Base-by-base conservation (phyloP, 176 grass and related monocot species). In the Oryza brachyantha region DNA sequence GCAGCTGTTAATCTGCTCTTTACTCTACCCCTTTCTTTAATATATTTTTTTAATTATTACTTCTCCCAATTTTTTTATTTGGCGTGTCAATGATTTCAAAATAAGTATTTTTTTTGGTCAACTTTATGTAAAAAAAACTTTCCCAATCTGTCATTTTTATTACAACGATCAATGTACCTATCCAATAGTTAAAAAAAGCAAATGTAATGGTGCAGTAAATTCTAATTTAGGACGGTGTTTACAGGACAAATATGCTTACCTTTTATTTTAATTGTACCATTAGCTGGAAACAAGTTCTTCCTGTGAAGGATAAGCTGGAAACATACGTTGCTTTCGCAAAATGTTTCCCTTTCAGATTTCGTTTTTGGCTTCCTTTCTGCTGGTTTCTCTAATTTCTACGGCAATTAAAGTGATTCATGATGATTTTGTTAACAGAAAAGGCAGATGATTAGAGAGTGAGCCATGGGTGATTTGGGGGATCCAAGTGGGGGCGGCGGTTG, bases 1-100 rank as follows among this genome's bases (percentile, higher is more conserved):
- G 26, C 81, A 57, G 76, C 62, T 64, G 70, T 42, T 70, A 58
- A 58, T 72, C 80, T 57, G 10, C 3, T 61, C n/a, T 82, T 87
- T 32, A 72, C 27, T 66, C 36, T 4, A 11, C 32, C 29, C 64
- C 16, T 11, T 27, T 31, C 4, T 55, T 67, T 16, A 0, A 1
- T 28, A n/a, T 72, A 19, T 78, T 29, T 24, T 1, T 17, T n/a
- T 0, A 60, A 1, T 17, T 48, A 48, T 48, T 48, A 39, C 57
- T 50, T 8, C 4, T 36, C 29, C 10, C 4, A 8, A 6, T 45
- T 26, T 32, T 42, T 42, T 60, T 29, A 41, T 38, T 9, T 38
- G 3, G 0, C 22, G 1, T 43, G 32, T 68, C 1, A 11, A n/a
- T 34, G 7, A 3, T 40, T 29, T 31, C 12, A 22, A 7, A n/a